Base-by-base conservation (phyloP, 805 yeast genomes). In the Starmerella davenportii region DNA sequence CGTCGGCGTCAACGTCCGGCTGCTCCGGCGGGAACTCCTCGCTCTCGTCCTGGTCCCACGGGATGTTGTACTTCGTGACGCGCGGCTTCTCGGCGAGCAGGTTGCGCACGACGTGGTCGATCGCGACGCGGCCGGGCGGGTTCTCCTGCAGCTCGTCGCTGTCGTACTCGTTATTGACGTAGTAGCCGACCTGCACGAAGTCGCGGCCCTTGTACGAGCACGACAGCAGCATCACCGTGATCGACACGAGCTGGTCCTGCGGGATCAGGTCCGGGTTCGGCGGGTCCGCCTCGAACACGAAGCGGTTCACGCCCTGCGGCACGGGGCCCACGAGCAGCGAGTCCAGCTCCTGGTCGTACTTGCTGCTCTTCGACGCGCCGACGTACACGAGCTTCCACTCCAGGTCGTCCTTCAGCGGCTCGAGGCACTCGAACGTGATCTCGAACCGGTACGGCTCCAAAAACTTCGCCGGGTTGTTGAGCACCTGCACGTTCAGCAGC, bases 351-450 rank as follows among this genome's bases (percentile, higher is more conserved):
- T 90, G 99, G 57, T 90, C 99, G 51, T 90, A 95, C 46, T 90
- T 95, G 37, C 82, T 58, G 29, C 95, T 82, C 35, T 93, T 70
- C 1, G 95, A 85, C 4, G 94, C 80, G 1, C 99, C 98, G 30
- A 90, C 98, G 50, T 90, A 90, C 1, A 95, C 87, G 41, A 90
- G 64, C 57, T 90, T 90, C 98, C 98, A 90, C 58, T 90, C 98
- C 41, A 90, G 65, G 57, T 90, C 98, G 52, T 79, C 84, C 51
- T 73, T 80, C 48, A 90, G 64, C 1, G 94, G 84, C 58, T 90
- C 98, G 35, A 87, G 63, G 58, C 98, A 90, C 59, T 90, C 98
- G 54, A 90, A 90, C 0, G 98, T 90, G 59, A 90, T 90, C 58
- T 90, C 96, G 55, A 90, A 85, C 56, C 90, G 92, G 50, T 90